A percentile compares a stretch with the other conserved stretches of the same genome.
Conservation (phyloP, 768 basidiomycete genomes). For the Nevesoporus exiguus region DNA sequence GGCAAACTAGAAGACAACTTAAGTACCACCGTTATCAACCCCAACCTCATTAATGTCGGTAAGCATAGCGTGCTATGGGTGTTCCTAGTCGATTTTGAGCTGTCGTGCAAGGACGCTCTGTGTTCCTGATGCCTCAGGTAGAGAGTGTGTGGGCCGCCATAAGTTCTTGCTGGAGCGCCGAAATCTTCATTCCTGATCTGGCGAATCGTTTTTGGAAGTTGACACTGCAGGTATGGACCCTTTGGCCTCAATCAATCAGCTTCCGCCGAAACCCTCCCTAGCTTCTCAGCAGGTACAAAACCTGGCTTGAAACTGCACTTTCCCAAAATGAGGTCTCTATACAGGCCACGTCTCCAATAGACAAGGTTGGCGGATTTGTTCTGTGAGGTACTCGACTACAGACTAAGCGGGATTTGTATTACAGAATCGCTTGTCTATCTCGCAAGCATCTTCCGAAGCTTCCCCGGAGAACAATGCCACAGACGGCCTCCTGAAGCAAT, state of each 20-base stretch:
- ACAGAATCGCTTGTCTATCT: conserved; percentile 50
- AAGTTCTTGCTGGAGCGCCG: conserved; percentile 79
- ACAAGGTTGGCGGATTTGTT: conserved; percentile 32
- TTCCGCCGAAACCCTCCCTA: conserved; percentile 28
- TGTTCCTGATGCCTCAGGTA: conserved; percentile 62
- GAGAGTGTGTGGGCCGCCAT: conserved; percentile 70
- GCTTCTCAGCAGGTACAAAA: conserved; percentile 77
- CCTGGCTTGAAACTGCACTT: conserved; percentile 67
- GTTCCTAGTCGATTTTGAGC: not conserved
- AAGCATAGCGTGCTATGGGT: conserved; percentile 2
- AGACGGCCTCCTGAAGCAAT: conserved; percentile 69
- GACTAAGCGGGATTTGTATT: conserved; percentile 14
- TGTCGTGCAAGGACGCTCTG: conserved; percentile 21
- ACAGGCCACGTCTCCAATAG: conserved; percentile 34
- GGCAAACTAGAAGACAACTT: conserved; percentile 70
- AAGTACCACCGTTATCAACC: conserved; percentile 39
- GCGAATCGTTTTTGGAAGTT: conserved; percentile 87
- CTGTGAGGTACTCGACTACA: not conserved
- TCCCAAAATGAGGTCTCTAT: conserved; percentile 40
- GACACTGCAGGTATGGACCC: conserved; percentile 69
- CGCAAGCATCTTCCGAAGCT: conserved; percentile 45
- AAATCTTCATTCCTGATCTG: conserved; percentile 81
- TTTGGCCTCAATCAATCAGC: not conserved
- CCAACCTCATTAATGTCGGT: conserved; percentile 40
- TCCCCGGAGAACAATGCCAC: conserved; percentile 51